A percentile compares a stretch with the other conserved stretches of the same genome.
These are phyloP conservation scores for Solanum peruvianum DNA, from an alignment of 257 asterid genomes.

Conservation along the genomic window DNA sequence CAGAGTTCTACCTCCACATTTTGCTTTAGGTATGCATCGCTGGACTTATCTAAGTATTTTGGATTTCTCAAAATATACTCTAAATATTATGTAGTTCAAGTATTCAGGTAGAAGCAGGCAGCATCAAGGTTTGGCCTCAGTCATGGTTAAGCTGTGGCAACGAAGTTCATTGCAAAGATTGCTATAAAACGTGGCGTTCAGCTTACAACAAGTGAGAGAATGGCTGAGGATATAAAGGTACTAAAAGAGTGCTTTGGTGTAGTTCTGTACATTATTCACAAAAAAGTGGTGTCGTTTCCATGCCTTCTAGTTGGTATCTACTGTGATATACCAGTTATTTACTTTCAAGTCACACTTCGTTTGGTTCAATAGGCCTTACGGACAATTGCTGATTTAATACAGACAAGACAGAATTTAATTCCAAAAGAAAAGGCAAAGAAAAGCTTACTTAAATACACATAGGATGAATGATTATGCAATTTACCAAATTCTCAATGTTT, in stretches of 20 bases:
- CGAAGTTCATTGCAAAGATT: conserved; percentile 76
- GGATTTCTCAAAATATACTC: background rate
- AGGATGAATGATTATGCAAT: background rate
- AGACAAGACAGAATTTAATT: background rate
- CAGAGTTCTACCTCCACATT: conserved; percentile 83
- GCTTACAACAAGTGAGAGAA: conserved; percentile 94
- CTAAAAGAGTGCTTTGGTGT: background rate
- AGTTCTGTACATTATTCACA: background rate
- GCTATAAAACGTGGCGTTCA: conserved; percentile 95
- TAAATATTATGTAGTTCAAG: background rate
- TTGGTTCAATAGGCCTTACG: background rate
- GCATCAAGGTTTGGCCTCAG: conserved; percentile 92
- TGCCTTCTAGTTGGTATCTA: background rate
- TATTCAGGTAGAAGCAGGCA: conserved; percentile 93
- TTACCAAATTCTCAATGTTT: background rate
- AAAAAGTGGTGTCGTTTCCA: background rate
- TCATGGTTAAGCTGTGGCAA: conserved; percentile 91
- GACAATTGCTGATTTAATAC: background rate
- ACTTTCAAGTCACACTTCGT: background rate
- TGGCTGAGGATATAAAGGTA: conserved; percentile 99
- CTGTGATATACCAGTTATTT: background rate
- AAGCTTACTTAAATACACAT: background rate
- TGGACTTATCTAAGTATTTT: background rate
- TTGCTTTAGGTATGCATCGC: conserved; percentile 60
- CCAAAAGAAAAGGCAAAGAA: background rate